Evolutionary conservation across 441 rosid genomes (phyloP).

Genomic region (Bocquillonia castaneifolia): DNA sequence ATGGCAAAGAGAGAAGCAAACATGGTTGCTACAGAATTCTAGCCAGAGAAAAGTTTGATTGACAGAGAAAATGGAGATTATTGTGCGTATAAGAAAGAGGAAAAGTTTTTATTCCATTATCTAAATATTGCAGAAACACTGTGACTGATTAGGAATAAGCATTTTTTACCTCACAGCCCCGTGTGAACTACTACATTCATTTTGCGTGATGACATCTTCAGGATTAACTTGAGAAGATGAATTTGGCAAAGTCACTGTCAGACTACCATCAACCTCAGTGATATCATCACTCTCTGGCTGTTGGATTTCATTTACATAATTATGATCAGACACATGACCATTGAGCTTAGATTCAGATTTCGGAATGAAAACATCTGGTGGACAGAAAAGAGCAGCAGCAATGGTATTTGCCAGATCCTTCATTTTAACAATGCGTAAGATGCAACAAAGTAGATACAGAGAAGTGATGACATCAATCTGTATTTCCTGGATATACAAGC

Average conservation of each 20-base stretch:
- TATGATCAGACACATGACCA: slow-evolving; percentile 45
- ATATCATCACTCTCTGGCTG: slow-evolving; percentile 34
- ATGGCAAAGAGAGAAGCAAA: too few relatives aligned
- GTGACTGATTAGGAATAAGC: background rate
- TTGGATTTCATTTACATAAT: slow-evolving; percentile 31
- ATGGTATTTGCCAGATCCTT: slow-evolving; percentile 90
- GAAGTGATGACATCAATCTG: slow-evolving; percentile 70
- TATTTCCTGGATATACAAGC: slow-evolving; percentile 51
- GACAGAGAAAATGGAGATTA: too few relatives aligned
- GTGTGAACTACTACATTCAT: slow-evolving; percentile 32
- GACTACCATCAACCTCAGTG: slow-evolving; percentile 32
- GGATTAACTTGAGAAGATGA: slow-evolving; percentile 39
- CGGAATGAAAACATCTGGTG: slow-evolving; percentile 49
- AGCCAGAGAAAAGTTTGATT: too few relatives aligned
- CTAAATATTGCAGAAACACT: too few relatives aligned
- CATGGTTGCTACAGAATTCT: too few relatives aligned
- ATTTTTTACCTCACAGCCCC: slow-evolving; percentile 55
- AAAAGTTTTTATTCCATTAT: too few relatives aligned
- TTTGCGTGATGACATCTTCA: slow-evolving; percentile 32
- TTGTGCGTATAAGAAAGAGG: too few relatives aligned
- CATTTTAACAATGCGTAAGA: slow-evolving; percentile 88
- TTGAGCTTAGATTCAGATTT: slow-evolving; percentile 53
- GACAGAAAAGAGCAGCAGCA: slow-evolving; percentile 87
- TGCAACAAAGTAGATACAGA: slow-evolving; percentile 89
- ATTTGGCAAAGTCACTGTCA: slow-evolving; percentile 34